These are phyloP conservation scores for Phoma sp. DNA, from an alignment of 2,329 filamentous ascomycete species.

Conservation along the genomic window DNA sequence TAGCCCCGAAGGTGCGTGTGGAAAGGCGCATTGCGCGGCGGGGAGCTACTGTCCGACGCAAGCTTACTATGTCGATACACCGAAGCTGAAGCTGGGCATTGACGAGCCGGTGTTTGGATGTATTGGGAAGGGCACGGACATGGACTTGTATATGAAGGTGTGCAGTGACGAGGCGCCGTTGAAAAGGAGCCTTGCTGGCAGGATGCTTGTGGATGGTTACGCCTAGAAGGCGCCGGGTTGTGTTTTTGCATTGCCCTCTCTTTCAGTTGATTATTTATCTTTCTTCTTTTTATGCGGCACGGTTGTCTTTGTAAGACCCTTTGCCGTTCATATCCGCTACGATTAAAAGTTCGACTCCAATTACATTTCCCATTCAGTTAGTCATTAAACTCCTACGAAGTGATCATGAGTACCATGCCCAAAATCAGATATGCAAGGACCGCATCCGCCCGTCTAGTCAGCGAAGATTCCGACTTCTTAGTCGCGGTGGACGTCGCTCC, in stretches of 20 bases:
- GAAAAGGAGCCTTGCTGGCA: slow-evolving; percentile 35
- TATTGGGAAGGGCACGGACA: slow-evolving; percentile 18
- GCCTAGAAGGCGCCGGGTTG: background rate
- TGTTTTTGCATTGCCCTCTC: background rate
- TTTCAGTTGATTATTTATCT: no score
- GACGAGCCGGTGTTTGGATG: slow-evolving; percentile 34
- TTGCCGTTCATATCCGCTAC: background rate
- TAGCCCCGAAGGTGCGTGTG: slow-evolving; percentile 20
- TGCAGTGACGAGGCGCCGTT: slow-evolving; percentile 26
- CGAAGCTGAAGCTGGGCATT: slow-evolving; percentile 28
- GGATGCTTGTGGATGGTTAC: slow-evolving; percentile 2
- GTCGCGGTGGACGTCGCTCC: background rate
- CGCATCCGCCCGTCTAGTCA: background rate
- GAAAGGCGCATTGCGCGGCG: slow-evolving; percentile 19
- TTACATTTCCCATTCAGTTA: no score
- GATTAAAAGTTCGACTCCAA: no score
- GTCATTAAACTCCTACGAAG: background rate
- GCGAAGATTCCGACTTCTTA: background rate
- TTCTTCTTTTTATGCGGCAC: background rate
- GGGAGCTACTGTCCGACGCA: slow-evolving; percentile 35
- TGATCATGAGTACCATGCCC: background rate
- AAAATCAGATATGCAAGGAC: background rate
- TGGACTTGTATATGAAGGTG: slow-evolving; percentile 31
- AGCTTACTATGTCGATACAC: slow-evolving; percentile 33
- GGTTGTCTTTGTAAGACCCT: background rate